Evolutionary conservation across 208 protist genomes (phyloP), one percentile per base, ranked within the genome.

Genomic region (Kentomonas sorsogonicus): DNA sequence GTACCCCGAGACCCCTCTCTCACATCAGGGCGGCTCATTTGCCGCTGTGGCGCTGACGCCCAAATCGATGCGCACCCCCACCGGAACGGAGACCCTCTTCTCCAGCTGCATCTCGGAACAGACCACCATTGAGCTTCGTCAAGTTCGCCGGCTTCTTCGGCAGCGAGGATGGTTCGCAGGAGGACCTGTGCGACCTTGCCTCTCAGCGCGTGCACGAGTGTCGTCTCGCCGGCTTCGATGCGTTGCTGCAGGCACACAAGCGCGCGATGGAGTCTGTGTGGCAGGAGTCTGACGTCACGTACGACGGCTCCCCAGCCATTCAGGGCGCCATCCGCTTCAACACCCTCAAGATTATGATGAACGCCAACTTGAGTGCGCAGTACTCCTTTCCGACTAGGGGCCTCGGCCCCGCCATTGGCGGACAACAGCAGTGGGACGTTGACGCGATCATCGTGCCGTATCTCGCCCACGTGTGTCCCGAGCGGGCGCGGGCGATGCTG

Each of bases 351-450:
- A 65, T 94, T 0, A 68, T 68, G 54, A 91, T 84, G 75, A 76
- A 86, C 6, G 52, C 66, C 22, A 70, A 76, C 40, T 31, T 53
- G 3, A 58, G 47, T 1, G 67, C 68, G 34, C 59, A 63, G 45
- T 77, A 77, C 66, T 72, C 74, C 59, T 89, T 85, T 53, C 81
- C 85, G 0, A 77, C 91, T 0, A 79, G 84, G 25, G 88, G 91
- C 11, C 56, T 96, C 22, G 83, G 78, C 29, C 77, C 80, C 23
- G 77, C 89, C 55, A 72, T 76, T 46, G 67, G 76, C 26, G 91
- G 87, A 9, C 71, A 85, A 31, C 81, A 94, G 43, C 75, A 87
- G 55, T 96, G 91, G 88, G 91, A 94, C 48, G 81, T 93, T 23
- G 91, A 96, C 38, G 83, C 85, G 16, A 66, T 94, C 39, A 73